Conservation (phyloP, 2,329 filamentous ascomycete species). For the Pezizomycotina sp. region DNA sequence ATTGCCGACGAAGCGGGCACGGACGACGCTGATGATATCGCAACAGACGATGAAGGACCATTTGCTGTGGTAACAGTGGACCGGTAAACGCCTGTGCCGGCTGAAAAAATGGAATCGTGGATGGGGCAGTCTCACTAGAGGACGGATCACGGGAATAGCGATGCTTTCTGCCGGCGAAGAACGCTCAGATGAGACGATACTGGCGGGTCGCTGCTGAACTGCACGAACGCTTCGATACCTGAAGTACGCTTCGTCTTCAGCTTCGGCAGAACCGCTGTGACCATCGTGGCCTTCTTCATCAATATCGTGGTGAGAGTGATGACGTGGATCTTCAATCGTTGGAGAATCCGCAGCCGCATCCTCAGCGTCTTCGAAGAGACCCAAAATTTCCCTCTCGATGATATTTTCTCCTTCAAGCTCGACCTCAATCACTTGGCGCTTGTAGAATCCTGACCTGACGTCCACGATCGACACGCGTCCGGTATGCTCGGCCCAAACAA, state of each 20-base stretch:
- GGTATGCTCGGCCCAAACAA: conserved; percentile 87
- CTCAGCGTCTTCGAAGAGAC: conserved; percentile 13
- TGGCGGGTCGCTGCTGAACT: too few species aligned
- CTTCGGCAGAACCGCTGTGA: conserved; percentile 15
- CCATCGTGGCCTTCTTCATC: conserved; percentile 16
- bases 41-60: too few species aligned
- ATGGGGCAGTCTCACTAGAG: conserved; percentile 8
- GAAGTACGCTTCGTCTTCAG: too few species aligned
- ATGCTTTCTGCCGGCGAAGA: conserved; percentile 15
- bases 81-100: conserved; percentile 4
- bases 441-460: conserved; percentile 47
- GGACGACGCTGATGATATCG: conserved; percentile 4
- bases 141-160: conserved; percentile 19
- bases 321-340: conserved; percentile 8
- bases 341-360: conserved; percentile 9
- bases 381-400: conserved; percentile 22
- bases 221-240: too few species aligned
- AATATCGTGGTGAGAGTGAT: conserved; percentile 13
- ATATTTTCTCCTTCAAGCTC: conserved; percentile 37
- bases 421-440: conserved; percentile 52
- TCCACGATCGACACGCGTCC: conserved; percentile 60
- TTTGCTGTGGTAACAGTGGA: conserved; percentile 6
- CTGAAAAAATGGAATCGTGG: conserved; percentile 6
- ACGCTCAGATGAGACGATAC: too few species aligned
- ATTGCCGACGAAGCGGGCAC: conserved; percentile 9